Percentiles rank a stretch among this genome's conserved stretches.
These are phyloP conservation scores for Rhododendron henanense DNA, from an alignment of 148 eudicot genomes.

Conservation along the genomic window DNA sequence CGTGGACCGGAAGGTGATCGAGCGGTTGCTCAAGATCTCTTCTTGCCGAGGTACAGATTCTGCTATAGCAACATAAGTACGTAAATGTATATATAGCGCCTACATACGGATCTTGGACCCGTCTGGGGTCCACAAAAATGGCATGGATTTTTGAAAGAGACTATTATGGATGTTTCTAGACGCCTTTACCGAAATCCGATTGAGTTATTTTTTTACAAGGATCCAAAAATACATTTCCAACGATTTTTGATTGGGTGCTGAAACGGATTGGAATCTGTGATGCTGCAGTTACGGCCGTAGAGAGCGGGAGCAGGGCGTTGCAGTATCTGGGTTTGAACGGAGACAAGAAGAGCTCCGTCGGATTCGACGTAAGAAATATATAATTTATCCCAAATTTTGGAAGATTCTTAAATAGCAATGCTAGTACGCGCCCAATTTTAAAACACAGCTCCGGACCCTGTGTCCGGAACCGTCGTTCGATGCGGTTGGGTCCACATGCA, in stretches of 20 bases:
- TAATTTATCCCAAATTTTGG: not conserved
- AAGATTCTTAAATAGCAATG: not conserved
- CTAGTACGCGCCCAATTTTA: too few species aligned
- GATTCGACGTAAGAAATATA: constrained; percentile 32
- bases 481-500: too few species aligned
- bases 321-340: constrained; percentile 60
- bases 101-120: not conserved
- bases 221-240: too few species aligned
- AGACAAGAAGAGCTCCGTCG: constrained; percentile 29
- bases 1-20: constrained; percentile 60
- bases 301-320: constrained; percentile 56
- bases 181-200: not conserved
- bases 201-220: too few species aligned
- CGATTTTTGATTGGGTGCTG: not conserved
- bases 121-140: not conserved
- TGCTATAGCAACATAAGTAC: not conserved
- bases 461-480: too few species aligned
- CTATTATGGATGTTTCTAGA: too few species aligned
- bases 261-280: not conserved
- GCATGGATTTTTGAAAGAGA: not conserved
- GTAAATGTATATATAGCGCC: too few species aligned
- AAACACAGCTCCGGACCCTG: too few species aligned
- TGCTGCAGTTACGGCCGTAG: constrained; percentile 44
- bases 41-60: constrained; percentile 42
- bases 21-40: constrained; percentile 48